A percentile compares a stretch with the other conserved stretches of the same genome.
Evolutionary conservation across 148 eudicot genomes (phyloP).

Genomic region (Chenopodium formosanum): DNA sequence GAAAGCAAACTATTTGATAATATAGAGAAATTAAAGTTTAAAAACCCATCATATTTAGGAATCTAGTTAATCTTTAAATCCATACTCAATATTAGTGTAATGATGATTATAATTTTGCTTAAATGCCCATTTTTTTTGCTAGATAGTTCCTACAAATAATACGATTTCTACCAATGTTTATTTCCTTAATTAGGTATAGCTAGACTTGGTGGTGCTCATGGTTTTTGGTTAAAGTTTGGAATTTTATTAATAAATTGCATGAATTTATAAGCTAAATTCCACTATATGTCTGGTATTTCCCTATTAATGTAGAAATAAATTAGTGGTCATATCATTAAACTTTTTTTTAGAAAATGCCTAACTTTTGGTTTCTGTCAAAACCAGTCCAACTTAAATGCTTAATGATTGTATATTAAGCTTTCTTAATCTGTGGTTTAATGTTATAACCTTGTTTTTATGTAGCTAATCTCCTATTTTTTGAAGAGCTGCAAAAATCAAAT

Average conservation of each 20-base stretch:
- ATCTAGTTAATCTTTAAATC: background rate
- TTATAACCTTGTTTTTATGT: background rate
- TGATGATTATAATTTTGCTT: background rate
- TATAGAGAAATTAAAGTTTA: too few species aligned
- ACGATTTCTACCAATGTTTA: background rate
- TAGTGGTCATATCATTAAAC: background rate
- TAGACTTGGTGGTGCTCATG: conserved; percentile 2
- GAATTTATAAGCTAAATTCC: background rate
- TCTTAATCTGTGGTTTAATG: background rate
- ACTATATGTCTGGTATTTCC: conserved; percentile 1
- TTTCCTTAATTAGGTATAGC: background rate
- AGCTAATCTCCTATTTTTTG: background rate
- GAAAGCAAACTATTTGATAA: too few species aligned
- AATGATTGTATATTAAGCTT: background rate
- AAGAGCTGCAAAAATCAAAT: background rate
- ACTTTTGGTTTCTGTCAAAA: conserved; percentile 22
- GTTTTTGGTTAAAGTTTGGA: conserved; percentile 9
- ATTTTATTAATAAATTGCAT: background rate
- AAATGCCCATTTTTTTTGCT: background rate
- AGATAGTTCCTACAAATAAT: background rate
- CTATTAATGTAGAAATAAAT: background rate
- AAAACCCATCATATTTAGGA: background rate
- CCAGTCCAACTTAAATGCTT: background rate
- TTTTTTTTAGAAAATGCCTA: conserved; percentile 2
- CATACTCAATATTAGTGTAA: background rate